phyloP scores from a whole-genome alignment of 148 eudicot species.

The Nyssa sinensis region DNA sequence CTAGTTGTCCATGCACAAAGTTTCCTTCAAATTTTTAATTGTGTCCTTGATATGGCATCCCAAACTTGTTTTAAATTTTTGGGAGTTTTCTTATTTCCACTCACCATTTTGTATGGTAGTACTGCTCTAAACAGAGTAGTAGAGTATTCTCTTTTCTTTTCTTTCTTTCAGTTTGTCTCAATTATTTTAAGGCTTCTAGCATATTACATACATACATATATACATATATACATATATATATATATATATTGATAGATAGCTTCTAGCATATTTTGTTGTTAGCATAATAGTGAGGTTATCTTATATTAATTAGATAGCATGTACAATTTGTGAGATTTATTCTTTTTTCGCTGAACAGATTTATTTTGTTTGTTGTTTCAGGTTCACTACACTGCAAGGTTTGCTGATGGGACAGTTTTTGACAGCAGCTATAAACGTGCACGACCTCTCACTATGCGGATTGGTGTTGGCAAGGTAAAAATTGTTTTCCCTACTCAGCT shows the following conservation, averaged over 20 bases:
- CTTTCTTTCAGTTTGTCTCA: no score
- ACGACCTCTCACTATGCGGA: constrained; percentile 89
- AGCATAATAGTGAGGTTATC: not conserved
- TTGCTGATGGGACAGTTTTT: constrained; percentile 78
- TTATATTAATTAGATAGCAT: not conserved
- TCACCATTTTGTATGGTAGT: no score
- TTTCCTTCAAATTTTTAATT: no score
- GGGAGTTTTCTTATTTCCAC: no score
- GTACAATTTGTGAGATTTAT: not conserved
- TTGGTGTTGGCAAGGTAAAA: constrained; percentile 80
- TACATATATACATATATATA: no score
- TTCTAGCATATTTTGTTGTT: not conserved
- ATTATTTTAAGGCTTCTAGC: no score
- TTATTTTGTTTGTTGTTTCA: constrained; percentile 21
- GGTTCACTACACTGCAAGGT: constrained; percentile 91
- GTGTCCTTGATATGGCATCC: no score
- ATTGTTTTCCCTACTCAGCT: not conserved
- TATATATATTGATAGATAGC: not conserved
- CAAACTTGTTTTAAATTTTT: not conserved
- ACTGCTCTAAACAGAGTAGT: no score
- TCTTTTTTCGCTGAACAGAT: no score
- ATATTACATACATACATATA: no score
- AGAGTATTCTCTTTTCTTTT: no score
- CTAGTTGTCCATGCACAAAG: no score
- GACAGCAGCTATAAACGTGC: constrained; percentile 93